Evolutionary conservation across 345 rosid species (phyloP), one percentile per base, ranked within the genome.

Genomic region (Eucalyptus brandiana): DNA sequence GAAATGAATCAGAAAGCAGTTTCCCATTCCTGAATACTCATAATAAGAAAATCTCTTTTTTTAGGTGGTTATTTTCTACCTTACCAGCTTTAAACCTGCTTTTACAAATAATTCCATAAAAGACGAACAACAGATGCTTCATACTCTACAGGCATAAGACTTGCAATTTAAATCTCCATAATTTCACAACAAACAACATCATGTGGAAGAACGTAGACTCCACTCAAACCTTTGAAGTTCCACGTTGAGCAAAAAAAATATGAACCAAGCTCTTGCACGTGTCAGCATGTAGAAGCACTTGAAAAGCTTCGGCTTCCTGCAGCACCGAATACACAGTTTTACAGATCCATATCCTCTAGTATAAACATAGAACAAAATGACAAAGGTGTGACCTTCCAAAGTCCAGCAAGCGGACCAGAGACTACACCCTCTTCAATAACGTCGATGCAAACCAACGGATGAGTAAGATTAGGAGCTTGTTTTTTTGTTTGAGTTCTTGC

Each of bases 201-300:
- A 11, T 30, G 62, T 26, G 60, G 49, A 7, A 40, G 28, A 42
- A 60, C 32, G 14, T 86, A 69, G 47, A 67, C 17, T 87, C 42
- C 83, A 81, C n/a, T 32, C 90, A 85, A 60, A 98, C 99, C 98
- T 97, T 98, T 60, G 96, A 88, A 67, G 99, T 97, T 92, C 97
- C 97, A 81, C 99, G 97, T 90, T 93, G 96, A 87, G 99, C 90
- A 92, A 97, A 97, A 96, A 98, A 98, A 89, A 97, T 60, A 51
- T 98, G 98, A 90, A 98, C 72, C 95, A 98, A 94, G 94, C 96
- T 90, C 93, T 97, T 98, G 95, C 97, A 92, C 42, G 97, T 96
- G 88, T 96, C 98, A 62, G 98, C 91, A 42, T 87, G 88, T 53
- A 97, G 89, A 89, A 98, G 97, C 87, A 58, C 94, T 90, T 94